Percentiles rank a stretch among this genome's conserved stretches.
Conservation (phyloP, 306 rosid genomes). For the Dryas octopetala region DNA sequence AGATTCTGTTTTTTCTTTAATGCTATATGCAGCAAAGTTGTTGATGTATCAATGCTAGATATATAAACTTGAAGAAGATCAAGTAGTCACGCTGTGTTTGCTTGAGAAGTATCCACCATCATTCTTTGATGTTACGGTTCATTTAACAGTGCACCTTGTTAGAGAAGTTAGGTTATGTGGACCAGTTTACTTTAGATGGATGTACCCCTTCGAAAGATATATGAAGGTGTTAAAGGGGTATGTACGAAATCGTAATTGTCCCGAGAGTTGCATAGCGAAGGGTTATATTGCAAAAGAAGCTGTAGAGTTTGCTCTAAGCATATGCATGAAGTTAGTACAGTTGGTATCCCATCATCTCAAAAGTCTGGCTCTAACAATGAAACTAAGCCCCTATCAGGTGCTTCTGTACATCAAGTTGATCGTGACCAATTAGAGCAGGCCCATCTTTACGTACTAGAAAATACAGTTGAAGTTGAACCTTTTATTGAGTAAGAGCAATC, state of each 20-base stretch:
- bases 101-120: no score
- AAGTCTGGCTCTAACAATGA: no score
- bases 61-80: no score
- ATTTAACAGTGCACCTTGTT: not conserved
- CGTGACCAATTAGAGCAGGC: not conserved
- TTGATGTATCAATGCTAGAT: no score
- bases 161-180: not conserved
- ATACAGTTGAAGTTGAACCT: not conserved
- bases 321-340: no score
- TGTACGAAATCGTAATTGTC: not conserved
- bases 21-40: no score
- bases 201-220: not conserved
- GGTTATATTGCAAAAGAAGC: not conserved
- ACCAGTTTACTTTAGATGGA: not conserved
- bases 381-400: no score
- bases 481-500: not conserved
- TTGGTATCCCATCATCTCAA: no score
- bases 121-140: no score
- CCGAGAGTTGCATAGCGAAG: not conserved
- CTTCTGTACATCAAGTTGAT: not conserved
- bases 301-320: not conserved
- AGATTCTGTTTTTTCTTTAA: no score
- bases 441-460: not conserved
- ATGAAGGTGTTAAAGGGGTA: conserved; percentile 3
- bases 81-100: no score